phyloP scores from a whole-genome alignment of 805 yeast species.

The Yamadazyma olivae region DNA sequence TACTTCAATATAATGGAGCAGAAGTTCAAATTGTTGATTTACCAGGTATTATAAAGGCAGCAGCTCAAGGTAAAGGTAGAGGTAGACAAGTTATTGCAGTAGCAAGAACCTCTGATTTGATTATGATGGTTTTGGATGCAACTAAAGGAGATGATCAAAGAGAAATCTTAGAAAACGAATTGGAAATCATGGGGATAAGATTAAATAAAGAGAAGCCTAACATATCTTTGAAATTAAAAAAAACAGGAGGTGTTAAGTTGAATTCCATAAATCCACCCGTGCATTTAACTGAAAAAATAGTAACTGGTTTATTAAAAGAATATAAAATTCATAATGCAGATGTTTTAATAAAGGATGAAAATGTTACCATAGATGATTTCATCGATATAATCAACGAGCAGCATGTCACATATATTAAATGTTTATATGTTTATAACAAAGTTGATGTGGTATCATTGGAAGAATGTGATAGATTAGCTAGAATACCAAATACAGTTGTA shows the following conservation, averaged over 20 bases:
- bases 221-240: slow-evolving; percentile 72
- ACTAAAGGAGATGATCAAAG: slow-evolving; percentile 92
- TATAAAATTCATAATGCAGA: slow-evolving; percentile 92
- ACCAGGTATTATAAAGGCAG: slow-evolving; percentile 97
- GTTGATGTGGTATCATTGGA: slow-evolving; percentile 93
- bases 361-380: slow-evolving; percentile 85
- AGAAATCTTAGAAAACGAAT: slow-evolving; percentile 78
- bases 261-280: slow-evolving; percentile 81
- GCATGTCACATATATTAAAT: slow-evolving; percentile 84
- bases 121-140: slow-evolving; percentile 92
- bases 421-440: slow-evolving; percentile 92
- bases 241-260: slow-evolving; percentile 88
- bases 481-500: slow-evolving; percentile 90
- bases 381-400: slow-evolving; percentile 87
- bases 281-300: slow-evolving; percentile 75
- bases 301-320: slow-evolving; percentile 74
- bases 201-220: slow-evolving; percentile 80
- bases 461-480: slow-evolving; percentile 88
- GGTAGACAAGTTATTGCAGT: slow-evolving; percentile 97
- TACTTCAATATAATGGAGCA: slow-evolving; percentile 91
- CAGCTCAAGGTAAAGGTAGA: slow-evolving; percentile 95
- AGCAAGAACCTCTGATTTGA: slow-evolving; percentile 90
- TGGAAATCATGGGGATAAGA: slow-evolving; percentile 92
- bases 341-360: slow-evolving; percentile 83
- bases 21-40: slow-evolving; percentile 96